These are phyloP conservation scores for Aureobasidium melanogenum DNA, from an alignment of 2,329 filamentous ascomycete genomes.

Conservation along the genomic window DNA sequence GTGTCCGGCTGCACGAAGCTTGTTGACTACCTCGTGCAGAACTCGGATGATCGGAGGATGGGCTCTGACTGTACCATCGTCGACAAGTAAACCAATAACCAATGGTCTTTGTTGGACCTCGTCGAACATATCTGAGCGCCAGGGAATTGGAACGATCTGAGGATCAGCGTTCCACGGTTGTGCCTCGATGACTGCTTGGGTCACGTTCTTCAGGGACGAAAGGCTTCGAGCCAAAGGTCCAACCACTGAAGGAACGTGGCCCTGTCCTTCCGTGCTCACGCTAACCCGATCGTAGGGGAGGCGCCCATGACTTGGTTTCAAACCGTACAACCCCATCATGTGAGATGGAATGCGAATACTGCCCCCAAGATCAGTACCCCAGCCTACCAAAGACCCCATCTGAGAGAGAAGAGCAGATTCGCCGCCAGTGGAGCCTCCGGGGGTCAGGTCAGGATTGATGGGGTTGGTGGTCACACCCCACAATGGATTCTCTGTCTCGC, in stretches of 20 bases:
- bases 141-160: neutral
- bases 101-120: neutral
- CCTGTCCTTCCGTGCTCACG: constrained; percentile 55
- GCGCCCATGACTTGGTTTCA: constrained; percentile 45
- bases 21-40: neutral
- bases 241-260: neutral
- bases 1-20: neutral
- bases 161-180: neutral
- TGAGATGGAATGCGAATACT: constrained; percentile 37
- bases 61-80: neutral
- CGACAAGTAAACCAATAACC: neutral
- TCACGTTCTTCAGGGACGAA: neutral
- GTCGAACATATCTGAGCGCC: neutral
- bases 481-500: neutral
- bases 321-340: constrained; percentile 41
- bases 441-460: neutral
- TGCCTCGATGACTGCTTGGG: neutral
- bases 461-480: neutral
- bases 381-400: neutral
- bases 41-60: neutral
- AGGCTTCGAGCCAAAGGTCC: neutral
- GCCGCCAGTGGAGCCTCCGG: neutral
- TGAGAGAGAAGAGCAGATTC: neutral
- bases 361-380: neutral
- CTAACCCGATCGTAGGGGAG: constrained; percentile 50